Evolutionary conservation across 2,329 filamentous ascomycete species (phyloP), one percentile per base, ranked within the genome.

Genomic region (Hypoxylon sp.): DNA sequence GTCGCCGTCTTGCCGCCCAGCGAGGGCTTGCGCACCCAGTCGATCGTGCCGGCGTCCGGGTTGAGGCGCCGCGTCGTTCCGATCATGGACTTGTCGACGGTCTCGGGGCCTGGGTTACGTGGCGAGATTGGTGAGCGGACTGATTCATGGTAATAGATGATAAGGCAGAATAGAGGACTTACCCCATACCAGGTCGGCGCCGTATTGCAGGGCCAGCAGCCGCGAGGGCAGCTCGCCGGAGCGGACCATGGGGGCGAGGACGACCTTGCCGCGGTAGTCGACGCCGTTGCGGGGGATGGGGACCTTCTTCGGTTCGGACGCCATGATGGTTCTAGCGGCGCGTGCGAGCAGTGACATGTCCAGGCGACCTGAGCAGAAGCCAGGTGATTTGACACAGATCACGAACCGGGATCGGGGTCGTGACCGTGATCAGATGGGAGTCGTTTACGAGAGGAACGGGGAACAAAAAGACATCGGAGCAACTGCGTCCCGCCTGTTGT

Each of bases 111-210:
- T 91, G 62, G 27, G 11, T n/a, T 33, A 33, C 15, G 6, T 13
- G 10, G 1, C 17, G 24, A n/a, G 5, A 33, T 27, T 3, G 10
- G 35, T 51, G 15, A 56, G 45, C 46, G 18, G n/a, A 35, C 11
- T 21, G 26, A 23, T 20, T 43, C 45, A 31, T 4, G 13, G 9
- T 4, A 15, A 8, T 45, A 23, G 13, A 23, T 11, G n/a, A n/a
- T 8, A 18, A 15, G 15, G 4, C 2, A 17, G 26, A 17, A 48
- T 18, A 18, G 45, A 18, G 43, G 37, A 77, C 81, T 66, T 74
- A 90, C 89, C 94, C 94, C 95, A 99, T 65, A 99, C 95, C 13
- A 99, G 82, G 75, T 99, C 95, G 48, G 95, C 95, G 65, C 95
- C 95, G 74, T 99, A 98, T 71, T 96, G 90, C 60, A 99, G 85